phyloP scores from a whole-genome alignment of 805 yeast genomes.

The Ogataea pilisensis region DNA sequence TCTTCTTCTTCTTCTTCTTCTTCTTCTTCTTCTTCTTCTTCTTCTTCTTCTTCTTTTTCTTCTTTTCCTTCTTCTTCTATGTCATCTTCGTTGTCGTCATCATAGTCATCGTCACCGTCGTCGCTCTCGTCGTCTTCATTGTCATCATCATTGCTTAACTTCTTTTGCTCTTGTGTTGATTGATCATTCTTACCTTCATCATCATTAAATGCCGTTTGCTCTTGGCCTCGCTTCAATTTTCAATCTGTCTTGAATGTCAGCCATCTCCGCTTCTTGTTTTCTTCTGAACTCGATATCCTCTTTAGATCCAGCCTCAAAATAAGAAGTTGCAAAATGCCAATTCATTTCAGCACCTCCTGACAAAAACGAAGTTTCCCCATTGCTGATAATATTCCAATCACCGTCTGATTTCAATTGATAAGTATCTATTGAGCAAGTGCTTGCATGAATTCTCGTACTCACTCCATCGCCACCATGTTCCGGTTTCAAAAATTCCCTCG shows the following conservation, averaged over 20 bases:
- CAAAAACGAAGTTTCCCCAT: constrained; percentile 72
- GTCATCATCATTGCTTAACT: too few relatives aligned
- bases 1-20: too few relatives aligned
- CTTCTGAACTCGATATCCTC: constrained; percentile 68
- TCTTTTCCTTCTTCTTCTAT: constrained; percentile 2
- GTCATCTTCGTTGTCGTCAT: background rate
- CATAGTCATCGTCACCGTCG: constrained; percentile 1
- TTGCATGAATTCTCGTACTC: constrained; percentile 52
- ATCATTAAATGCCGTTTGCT: background rate
- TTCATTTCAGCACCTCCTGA: constrained; percentile 86
- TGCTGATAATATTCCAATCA: constrained; percentile 59
- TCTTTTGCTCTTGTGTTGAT: too few relatives aligned
- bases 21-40: constrained; percentile 4
- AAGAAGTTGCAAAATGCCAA: constrained; percentile 70
- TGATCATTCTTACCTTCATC: too few relatives aligned
- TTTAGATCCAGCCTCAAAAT: constrained; percentile 83
- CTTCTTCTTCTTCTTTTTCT: constrained; percentile 6
- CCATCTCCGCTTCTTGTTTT: constrained; percentile 20
- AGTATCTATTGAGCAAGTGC: constrained; percentile 80
- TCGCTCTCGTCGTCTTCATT: background rate
- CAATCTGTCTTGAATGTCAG: constrained; percentile 4
- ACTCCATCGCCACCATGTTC: constrained; percentile 37
- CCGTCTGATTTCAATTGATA: constrained; percentile 35
- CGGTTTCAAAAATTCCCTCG: constrained; percentile 48
- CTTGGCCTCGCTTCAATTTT: constrained; percentile 4